phyloP scores from a whole-genome alignment of 306 rosid species.

The Cucurbita moschata region DNA sequence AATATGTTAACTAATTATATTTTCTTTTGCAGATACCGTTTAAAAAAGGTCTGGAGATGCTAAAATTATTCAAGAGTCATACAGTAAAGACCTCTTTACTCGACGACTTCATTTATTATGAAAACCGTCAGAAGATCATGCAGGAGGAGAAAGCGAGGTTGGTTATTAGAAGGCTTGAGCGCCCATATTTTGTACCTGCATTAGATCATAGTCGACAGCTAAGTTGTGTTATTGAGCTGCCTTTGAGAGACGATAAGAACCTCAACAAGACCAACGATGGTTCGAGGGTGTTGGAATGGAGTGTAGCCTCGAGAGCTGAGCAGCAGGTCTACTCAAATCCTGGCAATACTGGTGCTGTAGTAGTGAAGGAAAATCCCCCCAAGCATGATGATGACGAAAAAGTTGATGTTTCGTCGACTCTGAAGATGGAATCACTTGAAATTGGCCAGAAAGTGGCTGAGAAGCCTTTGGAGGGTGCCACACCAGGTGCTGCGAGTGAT shows the following conservation, averaged over 20 bases:
- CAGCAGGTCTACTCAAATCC: conserved; percentile 24
- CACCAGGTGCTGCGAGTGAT: not conserved
- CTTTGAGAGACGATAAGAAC: conserved; percentile 21
- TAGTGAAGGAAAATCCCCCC: conserved; percentile 15
- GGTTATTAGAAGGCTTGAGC: conserved; percentile 26
- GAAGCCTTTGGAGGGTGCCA: conserved; percentile 11
- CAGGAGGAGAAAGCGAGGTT: conserved; percentile 74
- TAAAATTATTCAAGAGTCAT: conserved; percentile 64
- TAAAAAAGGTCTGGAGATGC: conserved; percentile 70
- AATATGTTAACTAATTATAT: conserved; percentile 5
- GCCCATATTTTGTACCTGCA: conserved; percentile 30
- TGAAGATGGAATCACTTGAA: conserved; percentile 53
- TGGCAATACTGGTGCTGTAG: conserved; percentile 4
- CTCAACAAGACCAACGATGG: conserved; percentile 18
- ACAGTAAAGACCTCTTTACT: conserved; percentile 71
- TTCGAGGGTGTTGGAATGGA: conserved; percentile 14
- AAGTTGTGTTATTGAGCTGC: conserved; percentile 29
- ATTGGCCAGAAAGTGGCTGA: conserved; percentile 34
- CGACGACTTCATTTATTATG: conserved; percentile 78
- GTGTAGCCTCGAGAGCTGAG: conserved; percentile 14
- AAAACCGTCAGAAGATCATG: conserved; percentile 82
- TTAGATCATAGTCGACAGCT: conserved; percentile 39
- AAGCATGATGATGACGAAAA: conserved; percentile 15
- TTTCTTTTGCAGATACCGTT: conserved; percentile 44
- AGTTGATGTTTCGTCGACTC: conserved; percentile 26